Evolutionary conservation across 805 yeast genomes (phyloP).

Genomic region (Wickerhamomyces queroliae): DNA sequence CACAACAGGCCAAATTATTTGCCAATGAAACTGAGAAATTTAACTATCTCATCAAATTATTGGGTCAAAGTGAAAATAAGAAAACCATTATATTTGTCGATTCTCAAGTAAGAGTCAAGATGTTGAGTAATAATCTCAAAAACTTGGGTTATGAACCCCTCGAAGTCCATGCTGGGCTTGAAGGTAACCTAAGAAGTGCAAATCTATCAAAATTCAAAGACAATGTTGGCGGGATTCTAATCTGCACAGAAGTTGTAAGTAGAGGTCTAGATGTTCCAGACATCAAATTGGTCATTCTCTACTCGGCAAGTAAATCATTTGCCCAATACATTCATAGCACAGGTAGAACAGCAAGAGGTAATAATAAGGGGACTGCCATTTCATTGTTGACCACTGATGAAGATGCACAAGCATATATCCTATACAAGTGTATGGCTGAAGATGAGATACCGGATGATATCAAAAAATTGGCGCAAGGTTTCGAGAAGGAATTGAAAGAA

Average conservation of each 20-base stretch:
- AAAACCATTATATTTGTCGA: constrained; percentile 82
- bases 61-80: constrained; percentile 40
- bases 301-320: constrained; percentile 77
- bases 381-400: constrained; percentile 65
- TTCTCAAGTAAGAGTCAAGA: constrained; percentile 82
- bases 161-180: constrained; percentile 89
- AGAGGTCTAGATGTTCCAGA: constrained; percentile 93
- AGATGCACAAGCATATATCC: constrained; percentile 59
- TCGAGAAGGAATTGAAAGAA: constrained; percentile 52
- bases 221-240: constrained; percentile 52
- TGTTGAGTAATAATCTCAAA: constrained; percentile 47
- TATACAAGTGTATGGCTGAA: constrained; percentile 42
- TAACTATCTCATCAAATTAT: constrained; percentile 41
- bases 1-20: constrained; percentile 64
- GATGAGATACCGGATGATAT: constrained; percentile 48
- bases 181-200: constrained; percentile 72
- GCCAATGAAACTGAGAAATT: constrained; percentile 51
- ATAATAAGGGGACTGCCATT: constrained; percentile 62
- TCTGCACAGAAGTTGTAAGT: constrained; percentile 94
- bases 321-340: constrained; percentile 96
- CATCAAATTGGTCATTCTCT: constrained; percentile 74
- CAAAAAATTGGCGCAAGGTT: constrained; percentile 42
- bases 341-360: constrained; percentile 93
- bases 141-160: constrained; percentile 51
- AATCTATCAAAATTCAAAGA: constrained; percentile 66